Evolutionary conservation across 2,329 filamentous ascomycete genomes (phyloP).

Genomic region (Monilinia aucupariae): DNA sequence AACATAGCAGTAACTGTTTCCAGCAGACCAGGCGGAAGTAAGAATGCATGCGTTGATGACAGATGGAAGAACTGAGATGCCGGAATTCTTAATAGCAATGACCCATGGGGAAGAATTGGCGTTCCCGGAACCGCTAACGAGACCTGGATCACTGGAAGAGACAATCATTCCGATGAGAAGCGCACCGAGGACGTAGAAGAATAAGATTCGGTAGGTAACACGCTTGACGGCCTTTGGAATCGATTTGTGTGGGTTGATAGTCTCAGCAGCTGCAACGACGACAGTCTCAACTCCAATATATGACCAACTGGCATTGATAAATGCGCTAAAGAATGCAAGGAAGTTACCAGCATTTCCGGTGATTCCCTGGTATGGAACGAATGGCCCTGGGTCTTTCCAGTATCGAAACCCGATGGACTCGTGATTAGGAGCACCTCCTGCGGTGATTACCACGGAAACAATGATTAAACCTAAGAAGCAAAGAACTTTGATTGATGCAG

Average conservation of each 20-base stretch:
- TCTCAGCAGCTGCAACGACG: conserved; percentile 51
- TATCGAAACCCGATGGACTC: conserved; percentile 60
- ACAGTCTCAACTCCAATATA: conserved; percentile 49
- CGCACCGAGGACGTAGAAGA: conserved; percentile 52
- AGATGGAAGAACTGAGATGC: conserved; percentile 61
- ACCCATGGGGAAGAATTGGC: conserved; percentile 59
- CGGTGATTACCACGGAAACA: conserved; percentile 55
- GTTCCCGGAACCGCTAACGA: conserved; percentile 39
- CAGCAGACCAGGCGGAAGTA: conserved; percentile 58
- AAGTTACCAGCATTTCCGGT: conserved; percentile 54
- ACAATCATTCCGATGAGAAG: conserved; percentile 51
- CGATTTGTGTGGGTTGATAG: conserved; percentile 45
- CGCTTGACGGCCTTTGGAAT: conserved; percentile 48
- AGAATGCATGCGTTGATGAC: conserved; percentile 65
- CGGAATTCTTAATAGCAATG: conserved; percentile 64
- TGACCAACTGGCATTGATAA: conserved; percentile 43
- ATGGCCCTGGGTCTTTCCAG: conserved; percentile 64
- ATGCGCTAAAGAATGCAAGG: conserved; percentile 43
- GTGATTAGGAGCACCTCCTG: conserved; percentile 56
- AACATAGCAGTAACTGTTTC: conserved; percentile 57
- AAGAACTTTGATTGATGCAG: conserved; percentile 75
- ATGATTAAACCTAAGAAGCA: conserved; percentile 61
- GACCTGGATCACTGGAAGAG: conserved; percentile 45
- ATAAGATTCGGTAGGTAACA: conserved; percentile 50
- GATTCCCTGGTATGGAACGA: conserved; percentile 62